Percentiles rank a stretch among this genome's conserved stretches.
phyloP scores from a whole-genome alignment of 768 basidiomycete species.

The Lyophyllum decastes region DNA sequence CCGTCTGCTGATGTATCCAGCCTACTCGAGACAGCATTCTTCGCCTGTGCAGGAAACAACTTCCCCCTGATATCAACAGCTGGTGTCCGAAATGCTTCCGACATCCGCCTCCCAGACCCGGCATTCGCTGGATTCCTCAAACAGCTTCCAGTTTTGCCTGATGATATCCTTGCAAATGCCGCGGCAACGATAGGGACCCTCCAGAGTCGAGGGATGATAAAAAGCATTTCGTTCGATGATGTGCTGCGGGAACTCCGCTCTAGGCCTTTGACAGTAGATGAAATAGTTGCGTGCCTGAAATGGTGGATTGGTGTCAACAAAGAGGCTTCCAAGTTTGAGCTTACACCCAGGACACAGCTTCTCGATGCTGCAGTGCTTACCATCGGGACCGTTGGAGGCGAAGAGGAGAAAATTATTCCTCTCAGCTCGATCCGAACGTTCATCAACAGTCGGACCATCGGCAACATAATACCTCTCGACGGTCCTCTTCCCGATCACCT shows the following conservation, averaged over 20 bases:
- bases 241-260: slow-evolving; percentile 75
- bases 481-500: slow-evolving; percentile 76
- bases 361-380: slow-evolving; percentile 70
- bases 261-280: slow-evolving; percentile 67
- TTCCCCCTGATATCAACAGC: slow-evolving; percentile 76
- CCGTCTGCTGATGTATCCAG: slow-evolving; percentile 79
- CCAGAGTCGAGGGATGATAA: slow-evolving; percentile 64
- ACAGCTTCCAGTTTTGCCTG: slow-evolving; percentile 72
- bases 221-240: slow-evolving; percentile 77
- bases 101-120: slow-evolving; percentile 74
- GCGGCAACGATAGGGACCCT: slow-evolving; percentile 62
- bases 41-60: slow-evolving; percentile 53
- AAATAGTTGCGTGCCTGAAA: slow-evolving; percentile 79
- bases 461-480: slow-evolving; percentile 62
- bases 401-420: slow-evolving; percentile 60
- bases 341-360: slow-evolving; percentile 56
- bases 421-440: slow-evolving; percentile 72
- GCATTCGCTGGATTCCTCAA: slow-evolving; percentile 77
- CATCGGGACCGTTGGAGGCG: slow-evolving; percentile 31
- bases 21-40: slow-evolving; percentile 78
- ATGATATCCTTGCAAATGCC: slow-evolving; percentile 56
- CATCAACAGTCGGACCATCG: slow-evolving; percentile 62
- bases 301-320: slow-evolving; percentile 73
- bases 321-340: slow-evolving; percentile 35
- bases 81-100: slow-evolving; percentile 66